Percentiles rank a stretch among this genome's conserved stretches.
Evolutionary conservation across 1,284 basidiomycete species (phyloP).

Genomic region (Agaricales sp.): DNA sequence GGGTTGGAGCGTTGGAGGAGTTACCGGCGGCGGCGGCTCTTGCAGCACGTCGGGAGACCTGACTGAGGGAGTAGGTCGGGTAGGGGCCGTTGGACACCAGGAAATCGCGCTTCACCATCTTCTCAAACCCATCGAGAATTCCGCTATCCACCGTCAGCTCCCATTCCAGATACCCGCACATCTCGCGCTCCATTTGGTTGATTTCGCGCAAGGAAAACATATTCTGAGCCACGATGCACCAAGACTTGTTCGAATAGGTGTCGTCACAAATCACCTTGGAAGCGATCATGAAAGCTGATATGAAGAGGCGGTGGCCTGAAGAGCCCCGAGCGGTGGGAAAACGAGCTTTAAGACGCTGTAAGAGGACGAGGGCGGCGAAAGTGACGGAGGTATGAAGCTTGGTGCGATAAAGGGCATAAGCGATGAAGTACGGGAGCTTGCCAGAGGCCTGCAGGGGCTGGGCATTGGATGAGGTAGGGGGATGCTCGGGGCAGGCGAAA

Average conservation of each 20-base stretch:
- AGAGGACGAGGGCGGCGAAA: constrained; percentile 75
- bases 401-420: constrained; percentile 84
- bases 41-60: constrained; percentile 41
- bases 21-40: constrained; percentile 21
- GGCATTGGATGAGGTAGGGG: constrained; percentile 38
- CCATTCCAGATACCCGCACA: constrained; percentile 73
- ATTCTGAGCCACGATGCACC: constrained; percentile 88
- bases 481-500: constrained; percentile 63
- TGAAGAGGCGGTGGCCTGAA: constrained; percentile 84
- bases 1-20: constrained; percentile 18
- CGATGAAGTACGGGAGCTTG: constrained; percentile 74
- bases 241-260: constrained; percentile 94
- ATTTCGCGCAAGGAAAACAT: constrained; percentile 88
- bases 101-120: constrained; percentile 53
- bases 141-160: constrained; percentile 69
- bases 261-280: constrained; percentile 92
- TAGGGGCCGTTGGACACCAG: constrained; percentile 35
- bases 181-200: constrained; percentile 94
- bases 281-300: constrained; percentile 91
- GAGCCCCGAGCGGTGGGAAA: constrained; percentile 90
- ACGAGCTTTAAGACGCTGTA: constrained; percentile 81
- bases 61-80: constrained; percentile 46
- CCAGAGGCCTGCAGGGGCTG: constrained; percentile 22
- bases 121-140: constrained; percentile 58
- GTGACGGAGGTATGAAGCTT: constrained; percentile 77